phyloP scores from a whole-genome alignment of 192 early-diverging fungal genomes.

The Radiomyces spectabilis region DNA sequence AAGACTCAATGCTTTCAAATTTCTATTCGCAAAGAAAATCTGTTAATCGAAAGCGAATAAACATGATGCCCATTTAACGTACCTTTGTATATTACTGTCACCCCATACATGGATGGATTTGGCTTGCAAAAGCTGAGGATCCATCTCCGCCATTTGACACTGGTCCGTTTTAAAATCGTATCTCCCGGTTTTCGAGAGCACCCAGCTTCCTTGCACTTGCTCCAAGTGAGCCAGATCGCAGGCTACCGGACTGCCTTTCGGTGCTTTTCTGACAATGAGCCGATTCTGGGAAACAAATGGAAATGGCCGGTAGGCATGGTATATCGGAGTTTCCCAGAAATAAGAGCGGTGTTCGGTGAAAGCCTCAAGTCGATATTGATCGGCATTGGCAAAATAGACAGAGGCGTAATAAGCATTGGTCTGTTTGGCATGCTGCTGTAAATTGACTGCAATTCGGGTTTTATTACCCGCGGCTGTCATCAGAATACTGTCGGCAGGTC shows the following conservation, averaged over 20 bases:
- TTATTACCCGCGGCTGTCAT: conserved; percentile 11
- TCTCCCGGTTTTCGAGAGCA: no score
- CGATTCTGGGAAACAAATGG: conserved; percentile 14
- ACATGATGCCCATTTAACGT: neutral
- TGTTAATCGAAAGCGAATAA: neutral
- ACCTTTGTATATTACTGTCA: conserved; percentile 21
- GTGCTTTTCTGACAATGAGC: conserved; percentile 10
- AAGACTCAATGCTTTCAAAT: conserved; percentile 11
- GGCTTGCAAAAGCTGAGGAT: conserved; percentile 9
- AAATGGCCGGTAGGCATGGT: conserved; percentile 14
- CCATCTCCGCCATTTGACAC: conserved; percentile 20
- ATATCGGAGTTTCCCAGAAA: conserved; percentile 20
- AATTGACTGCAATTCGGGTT: conserved; percentile 7
- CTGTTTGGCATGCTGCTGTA: conserved; percentile 15
- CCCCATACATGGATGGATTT: conserved; percentile 23
- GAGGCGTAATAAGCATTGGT: conserved; percentile 22
- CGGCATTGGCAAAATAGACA: conserved; percentile 16
- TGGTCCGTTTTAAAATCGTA: no score
- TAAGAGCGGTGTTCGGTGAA: conserved; percentile 20
- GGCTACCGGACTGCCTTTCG: no score
- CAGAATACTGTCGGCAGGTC: conserved; percentile 18
- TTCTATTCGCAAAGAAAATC: conserved; percentile 7
- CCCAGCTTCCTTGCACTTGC: no score
- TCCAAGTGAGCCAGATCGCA: no score
- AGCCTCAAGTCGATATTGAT: conserved; percentile 14